Base-by-base conservation (phyloP, 106 monocot species). In the Vanilla planifolia region DNA sequence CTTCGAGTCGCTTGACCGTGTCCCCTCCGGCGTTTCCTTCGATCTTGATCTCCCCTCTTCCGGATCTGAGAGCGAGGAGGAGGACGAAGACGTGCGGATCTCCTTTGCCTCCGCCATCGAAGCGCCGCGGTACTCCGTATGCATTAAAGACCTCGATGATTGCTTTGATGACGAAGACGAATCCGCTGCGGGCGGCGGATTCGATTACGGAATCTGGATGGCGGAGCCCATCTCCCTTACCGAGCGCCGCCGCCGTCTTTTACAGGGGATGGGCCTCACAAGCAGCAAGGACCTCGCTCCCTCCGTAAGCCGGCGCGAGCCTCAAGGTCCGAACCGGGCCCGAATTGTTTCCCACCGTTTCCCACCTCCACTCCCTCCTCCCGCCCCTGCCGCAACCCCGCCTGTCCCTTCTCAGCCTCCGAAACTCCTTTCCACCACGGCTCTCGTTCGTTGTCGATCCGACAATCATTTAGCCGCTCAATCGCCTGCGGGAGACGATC, bases 91-190 rank as follows among this genome's bases (percentile, higher is more conserved):
- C 57, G 67, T 70, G 6, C 90, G 96, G 22, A 19, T 77, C 37
- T 96, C 96, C 59, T 96, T 91, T 48, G 86, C 75, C 69, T 87
- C 96, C n/a, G 96, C 96, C 45, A 34, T 91, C 29, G 78, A 48
- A 28, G 40, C 73, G 45, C 85, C 83, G 8, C 52, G 20, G 3
- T 67, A 62, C 70, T 72, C 69, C 8, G 22, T 63, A 33, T 21
- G 61, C 41, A 26, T 51, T 51, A 26, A 42, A 19, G 33, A 45
- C 26, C 15, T 56, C 48, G 68, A 70, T 15, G 48, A 37, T 40
- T 69, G 39, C 34, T 35, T 71, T 28, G 69, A 36, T 21, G 59
- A 51, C 6, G 53, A 55, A 6, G 48, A 50, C 1, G 60, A 61
- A 8, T 60, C 23, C 0, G 51, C 46, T 0, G 73, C 58, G 27